These are phyloP conservation scores for Rhytidiadelphus loreus DNA, from an alignment of 225 moss, liverwort and hornwort genomes.

Conservation along the genomic window DNA sequence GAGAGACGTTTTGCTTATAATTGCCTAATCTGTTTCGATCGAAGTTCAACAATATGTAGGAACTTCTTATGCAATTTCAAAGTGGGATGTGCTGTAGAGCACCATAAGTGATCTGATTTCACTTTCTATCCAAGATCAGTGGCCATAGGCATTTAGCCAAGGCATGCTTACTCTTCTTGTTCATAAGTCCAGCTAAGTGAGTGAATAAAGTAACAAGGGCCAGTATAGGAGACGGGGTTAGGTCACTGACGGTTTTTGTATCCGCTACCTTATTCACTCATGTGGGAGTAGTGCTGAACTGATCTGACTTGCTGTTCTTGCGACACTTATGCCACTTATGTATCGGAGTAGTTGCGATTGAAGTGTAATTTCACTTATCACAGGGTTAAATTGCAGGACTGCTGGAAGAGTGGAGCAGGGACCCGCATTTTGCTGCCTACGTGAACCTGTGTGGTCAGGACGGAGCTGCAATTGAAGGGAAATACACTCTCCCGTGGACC, in stretches of 20 bases:
- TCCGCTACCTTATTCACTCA: neutral
- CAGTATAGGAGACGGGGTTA: neutral
- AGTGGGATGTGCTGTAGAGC: neutral
- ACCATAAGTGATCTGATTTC: neutral
- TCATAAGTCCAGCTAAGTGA: neutral
- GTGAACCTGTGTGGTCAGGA: constrained; percentile 39
- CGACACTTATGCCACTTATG: neutral
- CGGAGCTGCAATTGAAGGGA: constrained; percentile 7
- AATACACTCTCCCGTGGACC: constrained; percentile 39
- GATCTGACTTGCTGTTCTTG: neutral
- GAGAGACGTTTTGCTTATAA: neutral
- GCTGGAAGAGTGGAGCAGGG: constrained; percentile 55
- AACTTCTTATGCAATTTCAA: neutral
- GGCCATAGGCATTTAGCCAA: neutral
- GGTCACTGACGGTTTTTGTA: neutral
- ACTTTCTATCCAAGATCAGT: neutral
- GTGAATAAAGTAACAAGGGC: neutral
- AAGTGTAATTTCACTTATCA: constrained; percentile 11
- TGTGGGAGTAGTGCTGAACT: neutral
- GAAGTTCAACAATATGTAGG: neutral
- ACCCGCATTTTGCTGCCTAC: constrained; percentile 54
- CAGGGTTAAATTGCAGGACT: constrained; percentile 52
- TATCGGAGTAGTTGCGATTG: neutral
- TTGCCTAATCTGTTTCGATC: neutral
- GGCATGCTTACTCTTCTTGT: neutral